phyloP scores from a whole-genome alignment of 495 filamentous ascomycete species.

The Xylaria nigripes region DNA sequence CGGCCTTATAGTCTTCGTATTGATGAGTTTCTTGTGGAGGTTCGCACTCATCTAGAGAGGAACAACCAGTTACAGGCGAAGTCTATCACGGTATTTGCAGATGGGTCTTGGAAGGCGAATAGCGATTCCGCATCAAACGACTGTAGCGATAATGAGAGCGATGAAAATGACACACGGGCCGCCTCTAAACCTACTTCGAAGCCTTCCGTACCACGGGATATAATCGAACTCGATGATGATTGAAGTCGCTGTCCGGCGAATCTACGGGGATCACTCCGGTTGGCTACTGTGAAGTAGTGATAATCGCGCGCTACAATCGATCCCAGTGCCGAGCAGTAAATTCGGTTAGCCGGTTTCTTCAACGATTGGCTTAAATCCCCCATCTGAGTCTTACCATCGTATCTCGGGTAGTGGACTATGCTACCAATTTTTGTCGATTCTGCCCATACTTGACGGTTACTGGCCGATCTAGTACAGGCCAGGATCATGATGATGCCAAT shows the following conservation, averaged over 20 bases:
- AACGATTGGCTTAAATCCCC: not conserved
- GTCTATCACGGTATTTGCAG: conserved; percentile 47
- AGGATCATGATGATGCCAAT: not conserved
- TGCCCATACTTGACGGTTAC: not conserved
- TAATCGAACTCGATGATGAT: conserved; percentile 25
- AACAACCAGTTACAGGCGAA: conserved; percentile 40
- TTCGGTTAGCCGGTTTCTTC: not conserved
- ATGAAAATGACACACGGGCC: conserved; percentile 7
- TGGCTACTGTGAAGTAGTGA: not conserved
- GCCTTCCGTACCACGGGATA: conserved; percentile 4
- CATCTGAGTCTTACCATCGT: not conserved
- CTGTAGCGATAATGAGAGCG: conserved; percentile 15
- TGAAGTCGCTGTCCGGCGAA: not conserved
- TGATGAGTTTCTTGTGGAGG: conserved; percentile 59
- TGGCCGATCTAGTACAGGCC: not conserved
- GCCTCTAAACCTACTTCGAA: not conserved
- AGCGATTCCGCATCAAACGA: conserved; percentile 28
- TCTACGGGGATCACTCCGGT: not conserved
- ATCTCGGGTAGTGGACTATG: not conserved
- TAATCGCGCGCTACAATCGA: not conserved
- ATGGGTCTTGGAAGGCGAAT: conserved; percentile 54
- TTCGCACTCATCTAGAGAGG: conserved; percentile 43
- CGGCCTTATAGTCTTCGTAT: conserved; percentile 59
- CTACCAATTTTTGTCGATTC: not conserved
- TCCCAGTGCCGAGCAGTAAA: not conserved